Evolutionary conservation across 352 stramenopile species (phyloP), one percentile per base, ranked within the genome.

Genomic region (Aphanomyces invadans): DNA sequence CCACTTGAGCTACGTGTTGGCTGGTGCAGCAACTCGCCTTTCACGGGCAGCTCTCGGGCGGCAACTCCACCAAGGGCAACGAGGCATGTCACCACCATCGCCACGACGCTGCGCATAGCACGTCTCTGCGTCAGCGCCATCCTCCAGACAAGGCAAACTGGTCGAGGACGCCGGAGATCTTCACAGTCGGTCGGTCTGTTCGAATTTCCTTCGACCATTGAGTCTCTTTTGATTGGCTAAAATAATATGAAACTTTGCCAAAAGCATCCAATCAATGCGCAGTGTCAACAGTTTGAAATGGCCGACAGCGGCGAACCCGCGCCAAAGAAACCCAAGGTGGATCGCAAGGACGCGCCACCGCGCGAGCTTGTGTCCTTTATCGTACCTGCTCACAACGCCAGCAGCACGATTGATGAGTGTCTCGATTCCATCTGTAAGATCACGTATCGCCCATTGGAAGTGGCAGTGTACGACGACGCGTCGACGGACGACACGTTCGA

Each of bases 401-500:
- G 32, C 32, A 49, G 19, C 17, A 64, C 55, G n/a, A 64, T 64
- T 21, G 55, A 64, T 38, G 55, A 64, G 12, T 64, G 55, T 38
- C 29, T 64, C 39, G 55, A 49, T 11, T 64, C 55, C 28, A 64
- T 64, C 32, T 64, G 55, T 38, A 49, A 46, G 5, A 32, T 38
- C 28, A 64, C 55, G 33, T 64, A 64, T 38, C 36, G 55, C 4
- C 55, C 55, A 2, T 38, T 64, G 19, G 55, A 64, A 28, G 29
- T 64, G 49, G 55, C 55, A 10, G 55, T 64, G 32, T 64, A 64
- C 25, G 55, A 64, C 55, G 55, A 64, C 19, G 55, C 33, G 15
- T 64, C 55, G 7, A 51, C 31, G 23, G 55, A 64, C 55, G 55
- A 64, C 55, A 64, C 55, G 39, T 46, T 52, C 25, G 38, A 45